phyloP scores from a whole-genome alignment of 78 protist species.

The Isochrysis galbana region DNA sequence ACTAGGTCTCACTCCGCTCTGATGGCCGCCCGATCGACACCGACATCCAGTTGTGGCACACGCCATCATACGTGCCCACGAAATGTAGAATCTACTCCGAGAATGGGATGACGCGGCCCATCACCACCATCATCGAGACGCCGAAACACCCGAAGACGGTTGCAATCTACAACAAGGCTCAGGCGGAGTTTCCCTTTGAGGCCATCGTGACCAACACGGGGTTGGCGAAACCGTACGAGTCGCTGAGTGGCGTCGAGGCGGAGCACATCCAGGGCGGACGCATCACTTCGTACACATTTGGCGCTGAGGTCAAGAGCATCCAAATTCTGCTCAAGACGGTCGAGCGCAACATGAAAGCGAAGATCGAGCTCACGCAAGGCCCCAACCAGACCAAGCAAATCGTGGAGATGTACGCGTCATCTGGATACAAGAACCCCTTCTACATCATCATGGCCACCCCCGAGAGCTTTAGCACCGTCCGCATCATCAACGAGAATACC shows the following conservation, averaged over 20 bases:
- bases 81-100: neutral
- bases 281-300: neutral
- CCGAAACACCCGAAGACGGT: conserved; percentile 13
- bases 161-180: neutral
- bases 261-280: neutral
- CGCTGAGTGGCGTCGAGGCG: neutral
- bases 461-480: neutral
- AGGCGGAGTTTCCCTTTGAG: neutral
- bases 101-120: neutral
- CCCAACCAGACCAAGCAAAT: conserved; percentile 3
- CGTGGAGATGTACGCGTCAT: neutral
- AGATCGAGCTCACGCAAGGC: conserved; percentile 6
- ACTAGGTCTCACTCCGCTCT: neutral
- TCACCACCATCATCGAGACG: neutral
- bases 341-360: conserved; percentile 8
- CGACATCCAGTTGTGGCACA: neutral
- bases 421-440: neutral
- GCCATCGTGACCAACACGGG: neutral
- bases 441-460: neutral
- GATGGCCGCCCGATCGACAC: neutral
- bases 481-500: neutral
- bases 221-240: neutral
- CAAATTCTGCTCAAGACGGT: neutral
- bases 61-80: neutral
- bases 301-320: neutral